Evolutionary conservation across 345 rosid species (phyloP).

Genomic region (Psidium friedrichsthalianum): DNA sequence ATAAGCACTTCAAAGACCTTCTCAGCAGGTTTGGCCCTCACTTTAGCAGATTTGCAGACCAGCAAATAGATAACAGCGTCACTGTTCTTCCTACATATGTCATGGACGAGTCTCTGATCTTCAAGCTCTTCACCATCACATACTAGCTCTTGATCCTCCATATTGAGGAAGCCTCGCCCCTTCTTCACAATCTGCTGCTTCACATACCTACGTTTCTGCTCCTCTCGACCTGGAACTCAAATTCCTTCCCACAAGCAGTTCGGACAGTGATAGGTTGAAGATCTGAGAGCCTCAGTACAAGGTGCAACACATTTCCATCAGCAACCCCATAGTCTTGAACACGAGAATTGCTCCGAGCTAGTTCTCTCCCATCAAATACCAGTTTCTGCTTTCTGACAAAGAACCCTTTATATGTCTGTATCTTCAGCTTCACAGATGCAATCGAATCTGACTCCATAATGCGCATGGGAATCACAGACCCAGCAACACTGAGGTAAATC

Average conservation of each 20-base stretch:
- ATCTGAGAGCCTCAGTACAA: constrained; percentile 58
- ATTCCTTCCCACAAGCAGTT: constrained; percentile 55
- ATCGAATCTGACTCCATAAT: constrained; percentile 63
- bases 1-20: constrained; percentile 46
- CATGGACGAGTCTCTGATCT: constrained; percentile 61
- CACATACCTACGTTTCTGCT: constrained; percentile 58
- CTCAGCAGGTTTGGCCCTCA: constrained; percentile 35
- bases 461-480: constrained; percentile 47
- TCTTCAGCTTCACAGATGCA: constrained; percentile 70
- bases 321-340: constrained; percentile 44
- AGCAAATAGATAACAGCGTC: constrained; percentile 55
- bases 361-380: constrained; percentile 50
- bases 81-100: constrained; percentile 32
- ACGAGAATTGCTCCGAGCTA: constrained; percentile 37
- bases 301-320: constrained; percentile 55
- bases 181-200: constrained; percentile 57
- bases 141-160: constrained; percentile 47
- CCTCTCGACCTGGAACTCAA: constrained; percentile 48
- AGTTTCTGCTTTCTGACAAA: constrained; percentile 59
- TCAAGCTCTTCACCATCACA: constrained; percentile 74
- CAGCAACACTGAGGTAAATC: constrained; percentile 45
- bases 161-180: constrained; percentile 27
- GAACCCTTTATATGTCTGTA: constrained; percentile 55
- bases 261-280: constrained; percentile 52
- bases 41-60: constrained; percentile 43